A percentile compares a stretch with the other conserved stretches of the same genome.
Evolutionary conservation across 1,284 basidiomycete genomes (phyloP).

Genomic region (Ustilago cynodontis): DNA sequence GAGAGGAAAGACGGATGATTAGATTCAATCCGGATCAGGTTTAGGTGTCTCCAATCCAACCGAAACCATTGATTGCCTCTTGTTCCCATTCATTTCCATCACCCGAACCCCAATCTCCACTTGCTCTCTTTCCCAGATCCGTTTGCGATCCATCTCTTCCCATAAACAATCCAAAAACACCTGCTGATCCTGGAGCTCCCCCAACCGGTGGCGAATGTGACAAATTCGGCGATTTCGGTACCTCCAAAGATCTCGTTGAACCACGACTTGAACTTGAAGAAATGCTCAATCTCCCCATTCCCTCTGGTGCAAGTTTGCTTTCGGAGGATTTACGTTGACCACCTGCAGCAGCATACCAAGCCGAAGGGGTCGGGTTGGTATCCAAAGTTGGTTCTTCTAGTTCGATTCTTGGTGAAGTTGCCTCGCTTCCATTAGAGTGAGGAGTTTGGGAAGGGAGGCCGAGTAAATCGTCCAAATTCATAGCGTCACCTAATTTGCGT

Average conservation of each 20-base stretch:
- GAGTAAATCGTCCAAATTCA: slow-evolving; percentile 46
- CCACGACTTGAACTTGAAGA: slow-evolving; percentile 1
- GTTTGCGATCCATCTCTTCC: slow-evolving; percentile 2
- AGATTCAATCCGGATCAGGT: neutral
- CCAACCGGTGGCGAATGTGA: slow-evolving; percentile 18
- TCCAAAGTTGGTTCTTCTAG: slow-evolving; percentile 19
- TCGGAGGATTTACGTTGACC: slow-evolving; percentile 9
- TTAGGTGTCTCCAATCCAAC: neutral
- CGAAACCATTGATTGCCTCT: neutral
- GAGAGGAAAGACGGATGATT: too few species aligned
- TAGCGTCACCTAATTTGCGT: slow-evolving; percentile 44
- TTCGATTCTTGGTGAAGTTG: slow-evolving; percentile 17
- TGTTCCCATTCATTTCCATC: neutral
- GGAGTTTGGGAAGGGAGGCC: neutral
- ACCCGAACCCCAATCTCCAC: slow-evolving; percentile 33
- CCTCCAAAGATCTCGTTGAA: neutral
- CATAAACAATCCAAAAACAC: slow-evolving; percentile 31
- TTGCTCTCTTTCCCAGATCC: slow-evolving; percentile 1
- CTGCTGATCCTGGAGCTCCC: slow-evolving; percentile 18
- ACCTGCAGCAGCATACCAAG: slow-evolving; percentile 32
- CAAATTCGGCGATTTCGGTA: slow-evolving; percentile 4
- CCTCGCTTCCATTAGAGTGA: neutral
- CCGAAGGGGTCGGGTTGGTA: slow-evolving; percentile 2
- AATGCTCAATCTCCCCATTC: slow-evolving; percentile 7
- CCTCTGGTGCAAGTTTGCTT: neutral